phyloP scores from a whole-genome alignment of 2,329 filamentous ascomycete genomes.

The Endothia cerciana region DNA sequence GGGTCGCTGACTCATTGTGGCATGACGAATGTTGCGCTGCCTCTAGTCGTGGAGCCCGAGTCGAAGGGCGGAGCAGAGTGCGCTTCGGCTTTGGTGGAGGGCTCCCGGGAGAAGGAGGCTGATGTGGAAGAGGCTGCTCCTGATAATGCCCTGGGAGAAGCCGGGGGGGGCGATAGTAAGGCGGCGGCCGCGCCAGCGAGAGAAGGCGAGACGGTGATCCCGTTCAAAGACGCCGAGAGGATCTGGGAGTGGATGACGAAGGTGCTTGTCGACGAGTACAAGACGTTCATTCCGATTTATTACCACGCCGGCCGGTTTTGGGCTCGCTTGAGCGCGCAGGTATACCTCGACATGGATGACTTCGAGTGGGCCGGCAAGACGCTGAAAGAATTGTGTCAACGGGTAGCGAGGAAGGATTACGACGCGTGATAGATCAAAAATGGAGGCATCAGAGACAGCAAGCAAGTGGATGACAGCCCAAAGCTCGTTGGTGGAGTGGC shows the following conservation, averaged over 20 bases:
- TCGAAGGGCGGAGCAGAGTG: neutral
- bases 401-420: slow-evolving; percentile 43
- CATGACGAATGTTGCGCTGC: slow-evolving; percentile 75
- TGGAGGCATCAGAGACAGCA: neutral
- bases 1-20: slow-evolving; percentile 67
- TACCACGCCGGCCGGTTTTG: slow-evolving; percentile 66
- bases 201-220: slow-evolving; percentile 38
- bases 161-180: neutral
- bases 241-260: slow-evolving; percentile 62
- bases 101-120: neutral
- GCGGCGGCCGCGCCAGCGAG: slow-evolving; percentile 30
- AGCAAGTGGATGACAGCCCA: neutral
- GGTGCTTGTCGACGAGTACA: slow-evolving; percentile 59
- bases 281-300: slow-evolving; percentile 72
- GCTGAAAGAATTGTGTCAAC: slow-evolving; percentile 54
- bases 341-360: slow-evolving; percentile 80
- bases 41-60: slow-evolving; percentile 50
- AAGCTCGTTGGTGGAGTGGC: too few species aligned
- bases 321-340: slow-evolving; percentile 76
- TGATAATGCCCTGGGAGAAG: neutral
- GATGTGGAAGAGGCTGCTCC: slow-evolving; percentile 15
- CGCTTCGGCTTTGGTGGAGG: neutral
- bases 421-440: slow-evolving; percentile 5
- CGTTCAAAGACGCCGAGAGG: slow-evolving; percentile 38
- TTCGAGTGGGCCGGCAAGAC: slow-evolving; percentile 70